A percentile compares a stretch with the other conserved stretches of the same genome.
Conservation (phyloP, 2,329 filamentous ascomycete genomes). For the Xylaria sp. region DNA sequence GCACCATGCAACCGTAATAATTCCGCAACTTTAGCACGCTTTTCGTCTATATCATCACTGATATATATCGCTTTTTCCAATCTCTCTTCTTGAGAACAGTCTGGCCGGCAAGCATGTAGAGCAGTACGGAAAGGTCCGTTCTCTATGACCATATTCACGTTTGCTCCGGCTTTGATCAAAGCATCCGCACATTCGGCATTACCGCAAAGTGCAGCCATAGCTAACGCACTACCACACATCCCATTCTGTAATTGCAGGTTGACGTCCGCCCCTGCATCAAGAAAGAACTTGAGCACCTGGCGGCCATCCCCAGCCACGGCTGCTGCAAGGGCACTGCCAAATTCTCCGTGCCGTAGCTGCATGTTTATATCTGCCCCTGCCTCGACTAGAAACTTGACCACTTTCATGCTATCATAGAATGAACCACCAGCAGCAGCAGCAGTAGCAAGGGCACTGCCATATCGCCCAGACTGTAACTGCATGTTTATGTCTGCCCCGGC, state of each 20-base stretch:
- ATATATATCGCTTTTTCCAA: rapidly evolving
- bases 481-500: too few relatives aligned
- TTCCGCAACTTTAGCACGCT: too few relatives aligned
- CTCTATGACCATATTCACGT: conserved; percentile 20
- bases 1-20: neutral
- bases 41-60: too few relatives aligned
- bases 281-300: neutral
- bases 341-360: neutral
- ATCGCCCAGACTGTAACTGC: too few relatives aligned
- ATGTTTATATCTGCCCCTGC: conserved; percentile 5
- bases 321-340: conserved; percentile 10
- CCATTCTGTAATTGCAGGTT: conserved; percentile 7
- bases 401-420: too few relatives aligned
- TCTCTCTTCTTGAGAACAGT: neutral
- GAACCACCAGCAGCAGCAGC: too few relatives aligned
- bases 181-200: neutral
- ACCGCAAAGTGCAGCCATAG: conserved; percentile 2
- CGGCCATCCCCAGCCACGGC: neutral
- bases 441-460: too few relatives aligned
- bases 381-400: too few relatives aligned
- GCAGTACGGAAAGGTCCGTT: conserved; percentile 11
- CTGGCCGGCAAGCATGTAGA: neutral
- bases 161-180: conserved; percentile 11
- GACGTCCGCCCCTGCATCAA: neutral
- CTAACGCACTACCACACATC: conserved; percentile 10